Percentiles rank a stretch among this genome's conserved stretches.
These are phyloP conservation scores for Leptoxyphium fumago DNA, from an alignment of 2,329 filamentous ascomycete genomes.

Conservation along the genomic window DNA sequence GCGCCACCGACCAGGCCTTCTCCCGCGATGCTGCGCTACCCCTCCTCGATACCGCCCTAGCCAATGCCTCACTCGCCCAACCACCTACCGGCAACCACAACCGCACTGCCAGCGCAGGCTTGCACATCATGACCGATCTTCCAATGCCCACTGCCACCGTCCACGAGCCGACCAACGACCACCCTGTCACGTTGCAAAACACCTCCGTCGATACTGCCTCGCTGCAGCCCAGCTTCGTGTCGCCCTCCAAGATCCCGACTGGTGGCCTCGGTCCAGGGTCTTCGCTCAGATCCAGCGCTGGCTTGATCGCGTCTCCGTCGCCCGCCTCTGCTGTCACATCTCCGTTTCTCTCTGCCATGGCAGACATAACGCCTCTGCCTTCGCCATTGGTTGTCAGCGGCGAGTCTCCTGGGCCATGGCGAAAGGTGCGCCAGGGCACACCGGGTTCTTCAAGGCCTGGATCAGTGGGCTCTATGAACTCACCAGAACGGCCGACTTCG, in stretches of 20 bases:
- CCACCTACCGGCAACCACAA: conserved; percentile 2
- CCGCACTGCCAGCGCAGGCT: conserved; percentile 8
- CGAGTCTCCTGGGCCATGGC: conserved; percentile 26
- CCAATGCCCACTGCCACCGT: conserved; percentile 1
- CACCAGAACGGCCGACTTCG: conserved; percentile 9
- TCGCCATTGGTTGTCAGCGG: conserved; percentile 30
- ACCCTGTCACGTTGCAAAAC: conserved; percentile 2
- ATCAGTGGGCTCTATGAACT: conserved; percentile 21
- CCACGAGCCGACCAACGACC: background rate
- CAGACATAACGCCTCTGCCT: conserved; percentile 37
- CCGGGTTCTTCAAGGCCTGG: conserved; percentile 12
- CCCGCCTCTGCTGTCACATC: conserved; percentile 31
- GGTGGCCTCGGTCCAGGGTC: conserved; percentile 8
- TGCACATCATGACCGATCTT: conserved; percentile 10
- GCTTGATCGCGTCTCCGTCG: conserved; percentile 30
- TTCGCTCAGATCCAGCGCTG: conserved; percentile 24
- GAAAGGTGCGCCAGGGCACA: conserved; percentile 20
- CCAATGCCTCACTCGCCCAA: conserved; percentile 4
- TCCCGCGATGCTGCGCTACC: background rate
- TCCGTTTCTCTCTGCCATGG: conserved; percentile 32
- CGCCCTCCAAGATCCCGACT: conserved; percentile 16
- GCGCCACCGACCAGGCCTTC: background rate
- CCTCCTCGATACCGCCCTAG: background rate
- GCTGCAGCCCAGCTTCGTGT: conserved; percentile 24
- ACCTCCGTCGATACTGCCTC: conserved; percentile 16